Conservation (phyloP, 106 monocot genomes). For the Dendrobium chrysotoxum region DNA sequence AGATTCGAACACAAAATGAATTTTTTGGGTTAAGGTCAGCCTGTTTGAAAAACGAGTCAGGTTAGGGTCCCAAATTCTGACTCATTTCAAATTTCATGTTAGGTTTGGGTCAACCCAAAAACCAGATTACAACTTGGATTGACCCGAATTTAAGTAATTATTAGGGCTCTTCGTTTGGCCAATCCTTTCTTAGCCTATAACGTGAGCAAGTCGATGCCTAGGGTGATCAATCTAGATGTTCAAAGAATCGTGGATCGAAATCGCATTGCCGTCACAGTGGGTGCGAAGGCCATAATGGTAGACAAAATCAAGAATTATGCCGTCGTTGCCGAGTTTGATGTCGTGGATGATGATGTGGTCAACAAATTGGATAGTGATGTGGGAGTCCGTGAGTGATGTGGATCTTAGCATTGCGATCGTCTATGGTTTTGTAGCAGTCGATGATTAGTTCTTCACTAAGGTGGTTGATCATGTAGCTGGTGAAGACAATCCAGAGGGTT, state of each 20-base stretch:
- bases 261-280: slow-evolving; percentile 45
- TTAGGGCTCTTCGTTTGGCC: no score
- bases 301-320: slow-evolving; percentile 25
- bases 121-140: no score
- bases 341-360: slow-evolving; percentile 48
- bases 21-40: no score
- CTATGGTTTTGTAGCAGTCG: slow-evolving; percentile 46
- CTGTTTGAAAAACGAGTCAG: no score
- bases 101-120: no score
- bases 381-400: slow-evolving; percentile 20
- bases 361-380: slow-evolving; percentile 28
- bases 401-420: slow-evolving; percentile 36
- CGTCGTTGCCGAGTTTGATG: slow-evolving; percentile 18
- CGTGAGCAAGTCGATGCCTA: no score
- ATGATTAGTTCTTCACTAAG: slow-evolving; percentile 44
- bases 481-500: slow-evolving; percentile 23
- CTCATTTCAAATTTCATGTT: no score
- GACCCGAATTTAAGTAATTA: no score
- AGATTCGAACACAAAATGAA: no score
- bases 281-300: slow-evolving; percentile 25
- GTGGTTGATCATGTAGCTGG: slow-evolving; percentile 45
- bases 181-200: no score
- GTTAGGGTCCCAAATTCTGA: no score
- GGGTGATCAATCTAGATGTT: slow-evolving; percentile 52
- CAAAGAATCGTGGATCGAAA: slow-evolving; percentile 31